A percentile compares a stretch with the other conserved stretches of the same genome.
These are phyloP conservation scores for Aspergillus saccharolyticus DNA, from an alignment of 495 filamentous ascomycete genomes.

Conservation along the genomic window DNA sequence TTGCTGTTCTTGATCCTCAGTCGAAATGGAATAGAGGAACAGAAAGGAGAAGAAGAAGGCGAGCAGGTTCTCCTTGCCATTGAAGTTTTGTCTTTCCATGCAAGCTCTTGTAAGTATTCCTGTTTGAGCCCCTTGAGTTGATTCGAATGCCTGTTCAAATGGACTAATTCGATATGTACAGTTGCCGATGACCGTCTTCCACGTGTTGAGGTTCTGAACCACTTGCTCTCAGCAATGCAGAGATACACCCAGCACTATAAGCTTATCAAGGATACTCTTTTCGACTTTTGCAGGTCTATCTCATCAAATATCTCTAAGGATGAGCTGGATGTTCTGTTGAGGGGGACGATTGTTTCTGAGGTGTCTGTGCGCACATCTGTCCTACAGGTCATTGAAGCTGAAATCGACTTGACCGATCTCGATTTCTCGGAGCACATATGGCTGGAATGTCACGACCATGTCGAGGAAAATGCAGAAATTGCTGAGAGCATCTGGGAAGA, in stretches of 20 bases:
- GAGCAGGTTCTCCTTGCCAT: constrained; percentile 87
- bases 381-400: constrained; percentile 83
- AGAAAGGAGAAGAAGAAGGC: constrained; percentile 61
- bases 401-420: constrained; percentile 83
- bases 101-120: constrained; percentile 60
- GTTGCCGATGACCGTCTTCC: constrained; percentile 66
- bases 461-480: constrained; percentile 80
- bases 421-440: constrained; percentile 87
- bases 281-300: constrained; percentile 75
- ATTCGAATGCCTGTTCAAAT: background rate
- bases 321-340: constrained; percentile 67
- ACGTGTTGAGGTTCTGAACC: constrained; percentile 62
- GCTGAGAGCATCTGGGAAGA: constrained; percentile 91
- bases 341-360: constrained; percentile 72
- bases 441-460: constrained; percentile 86
- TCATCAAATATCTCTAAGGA: constrained; percentile 63
- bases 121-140: background rate
- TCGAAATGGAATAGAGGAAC: constrained; percentile 69
- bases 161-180: constrained; percentile 15
- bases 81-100: constrained; percentile 88
- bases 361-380: constrained; percentile 76
- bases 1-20: constrained; percentile 69
- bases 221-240: constrained; percentile 77
- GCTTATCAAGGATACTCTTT: constrained; percentile 82
- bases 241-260: constrained; percentile 90